A percentile compares a stretch with the other conserved stretches of the same genome.
Conservation (phyloP, 352 stramenopile genomes). For the Globisporangium nunn region DNA sequence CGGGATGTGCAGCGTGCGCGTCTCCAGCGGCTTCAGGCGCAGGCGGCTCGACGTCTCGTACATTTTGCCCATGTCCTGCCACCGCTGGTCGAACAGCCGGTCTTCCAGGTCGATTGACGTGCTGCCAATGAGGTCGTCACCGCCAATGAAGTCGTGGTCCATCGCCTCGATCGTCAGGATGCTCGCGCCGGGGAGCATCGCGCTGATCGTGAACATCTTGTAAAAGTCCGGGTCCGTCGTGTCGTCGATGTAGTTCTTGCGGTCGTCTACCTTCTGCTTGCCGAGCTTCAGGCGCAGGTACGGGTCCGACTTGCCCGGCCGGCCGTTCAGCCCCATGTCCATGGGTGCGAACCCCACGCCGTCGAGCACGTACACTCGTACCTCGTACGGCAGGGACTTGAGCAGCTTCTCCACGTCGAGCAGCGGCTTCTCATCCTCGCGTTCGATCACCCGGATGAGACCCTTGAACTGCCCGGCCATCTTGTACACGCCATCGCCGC, state of each 20-base stretch:
- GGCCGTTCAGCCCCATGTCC: constrained; percentile 79
- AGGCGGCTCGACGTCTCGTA: constrained; percentile 72
- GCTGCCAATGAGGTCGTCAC: constrained; percentile 88
- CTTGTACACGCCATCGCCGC: constrained; percentile 60
- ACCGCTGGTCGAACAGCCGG: constrained; percentile 86
- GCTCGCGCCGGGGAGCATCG: constrained; percentile 78
- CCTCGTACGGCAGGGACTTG: constrained; percentile 67
- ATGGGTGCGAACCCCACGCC: constrained; percentile 80
- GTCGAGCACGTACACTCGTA: constrained; percentile 86
- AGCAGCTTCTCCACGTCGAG: constrained; percentile 67
- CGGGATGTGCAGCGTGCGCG: constrained; percentile 78
- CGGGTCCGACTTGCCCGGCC: constrained; percentile 82
- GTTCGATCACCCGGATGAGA: constrained; percentile 83
- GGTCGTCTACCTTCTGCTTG: constrained; percentile 82
- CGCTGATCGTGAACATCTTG: constrained; percentile 84
- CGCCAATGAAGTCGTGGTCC: constrained; percentile 87
- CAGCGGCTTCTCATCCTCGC: constrained; percentile 72
- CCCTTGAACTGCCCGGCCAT: constrained; percentile 88
- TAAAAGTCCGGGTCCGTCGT: constrained; percentile 88
- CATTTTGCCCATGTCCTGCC: constrained; percentile 83
- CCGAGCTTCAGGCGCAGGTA: constrained; percentile 84
- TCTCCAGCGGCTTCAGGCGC: constrained; percentile 69
- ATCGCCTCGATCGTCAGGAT: constrained; percentile 86
- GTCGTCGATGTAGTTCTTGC: constrained; percentile 88
- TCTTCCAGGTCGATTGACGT: constrained; percentile 93